These are phyloP conservation scores for Sinapis alba DNA, from an alignment of 441 rosid genomes.

Conservation along the genomic window DNA sequence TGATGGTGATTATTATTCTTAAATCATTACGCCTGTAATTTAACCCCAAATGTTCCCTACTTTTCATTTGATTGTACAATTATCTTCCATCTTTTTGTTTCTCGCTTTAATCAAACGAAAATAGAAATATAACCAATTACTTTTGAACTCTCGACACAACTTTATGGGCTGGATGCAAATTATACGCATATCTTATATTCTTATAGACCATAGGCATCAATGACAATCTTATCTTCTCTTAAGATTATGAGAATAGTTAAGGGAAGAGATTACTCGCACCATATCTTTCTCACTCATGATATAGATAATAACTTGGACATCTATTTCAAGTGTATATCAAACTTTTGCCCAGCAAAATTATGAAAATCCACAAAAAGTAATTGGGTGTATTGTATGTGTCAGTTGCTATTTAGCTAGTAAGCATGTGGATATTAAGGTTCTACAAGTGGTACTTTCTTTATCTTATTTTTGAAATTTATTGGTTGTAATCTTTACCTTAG, in stretches of 20 bases:
- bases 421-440: too few relatives aligned
- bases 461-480: not conserved
- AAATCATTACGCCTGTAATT: slow-evolving; percentile 42
- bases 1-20: slow-evolving; percentile 45
- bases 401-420: too few relatives aligned
- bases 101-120: slow-evolving; percentile 22
- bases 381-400: too few relatives aligned
- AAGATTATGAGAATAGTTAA: slow-evolving; percentile 1
- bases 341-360: too few relatives aligned
- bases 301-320: too few relatives aligned
- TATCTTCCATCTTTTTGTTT: slow-evolving; percentile 23
- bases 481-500: not conserved
- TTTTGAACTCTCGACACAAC: slow-evolving; percentile 27
- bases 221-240: slow-evolving; percentile 14
- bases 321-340: too few relatives aligned
- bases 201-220: slow-evolving; percentile 8
- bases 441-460: too few relatives aligned
- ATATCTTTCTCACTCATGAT: not conserved
- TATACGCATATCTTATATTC: slow-evolving; percentile 8
- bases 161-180: slow-evolving; percentile 42
- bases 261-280: too few relatives aligned
- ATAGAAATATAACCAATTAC: slow-evolving; percentile 1
- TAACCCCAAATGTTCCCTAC: slow-evolving; percentile 28
- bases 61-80: slow-evolving; percentile 14
- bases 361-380: too few relatives aligned